phyloP scores from a whole-genome alignment of 208 protist species.

The Acanthamoeba triangularis region DNA sequence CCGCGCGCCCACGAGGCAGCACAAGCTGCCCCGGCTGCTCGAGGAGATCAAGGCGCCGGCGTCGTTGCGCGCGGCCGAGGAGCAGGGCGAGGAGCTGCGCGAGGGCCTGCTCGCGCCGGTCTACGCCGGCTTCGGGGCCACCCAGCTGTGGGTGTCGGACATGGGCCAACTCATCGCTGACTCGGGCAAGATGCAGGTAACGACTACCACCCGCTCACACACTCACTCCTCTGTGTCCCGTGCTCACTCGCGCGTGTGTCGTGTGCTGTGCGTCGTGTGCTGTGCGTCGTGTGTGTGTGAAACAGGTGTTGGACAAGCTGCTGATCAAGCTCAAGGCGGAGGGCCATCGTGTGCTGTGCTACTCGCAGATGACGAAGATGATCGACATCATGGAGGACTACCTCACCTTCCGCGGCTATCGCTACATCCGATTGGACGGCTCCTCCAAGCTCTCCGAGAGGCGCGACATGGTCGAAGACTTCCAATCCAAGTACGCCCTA shows the following conservation, averaged over 20 bases:
- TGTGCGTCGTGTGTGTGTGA: no score
- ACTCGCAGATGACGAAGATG: constrained; percentile 87
- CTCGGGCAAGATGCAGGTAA: constrained; percentile 80
- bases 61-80: background rate
- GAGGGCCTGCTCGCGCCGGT: constrained; percentile 22
- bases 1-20: background rate
- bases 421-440: constrained; percentile 97
- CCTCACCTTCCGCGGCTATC: constrained; percentile 93
- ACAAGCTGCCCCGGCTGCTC: background rate
- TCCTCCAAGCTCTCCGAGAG: constrained; percentile 94
- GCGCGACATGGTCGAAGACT: constrained; percentile 96
- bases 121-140: constrained; percentile 60
- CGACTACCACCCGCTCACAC: background rate
- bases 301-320: constrained; percentile 94
- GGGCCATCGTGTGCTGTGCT: constrained; percentile 88
- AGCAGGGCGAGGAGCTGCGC: background rate
- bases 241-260: no score
- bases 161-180: constrained; percentile 78
- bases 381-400: constrained; percentile 89
- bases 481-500: constrained; percentile 93
- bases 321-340: constrained; percentile 91
- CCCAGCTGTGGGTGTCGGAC: constrained; percentile 78
- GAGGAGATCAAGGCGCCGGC: constrained; percentile 26
- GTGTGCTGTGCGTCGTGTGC: background rate
- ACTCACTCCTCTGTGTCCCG: no score